A percentile compares a stretch with the other conserved stretches of the same genome.
Conservation (phyloP, 176 grass and related monocot genomes). For the Lolium rigidum region DNA sequence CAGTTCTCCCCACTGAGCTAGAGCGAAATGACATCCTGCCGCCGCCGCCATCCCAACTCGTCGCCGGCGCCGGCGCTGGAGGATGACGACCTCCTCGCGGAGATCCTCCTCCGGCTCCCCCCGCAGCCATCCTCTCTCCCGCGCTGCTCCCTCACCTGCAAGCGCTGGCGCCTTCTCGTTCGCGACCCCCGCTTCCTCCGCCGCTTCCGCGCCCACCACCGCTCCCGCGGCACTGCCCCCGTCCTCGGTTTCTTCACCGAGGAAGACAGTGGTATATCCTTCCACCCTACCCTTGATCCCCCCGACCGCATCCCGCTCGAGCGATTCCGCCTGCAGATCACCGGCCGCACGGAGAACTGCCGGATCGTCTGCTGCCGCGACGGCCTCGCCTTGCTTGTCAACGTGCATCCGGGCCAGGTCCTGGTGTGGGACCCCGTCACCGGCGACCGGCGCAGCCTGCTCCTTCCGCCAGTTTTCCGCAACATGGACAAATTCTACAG, state of each 20-base stretch:
- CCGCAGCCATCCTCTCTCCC: background rate
- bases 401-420: background rate
- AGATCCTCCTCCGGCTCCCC: constrained; percentile 1
- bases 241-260: background rate
- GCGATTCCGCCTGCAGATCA: background rate
- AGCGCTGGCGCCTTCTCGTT: background rate
- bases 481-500: too few species aligned
- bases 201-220: constrained; percentile 16
- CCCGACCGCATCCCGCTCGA: background rate
- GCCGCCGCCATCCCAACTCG: background rate
- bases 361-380: background rate
- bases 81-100: background rate
- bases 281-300: background rate
- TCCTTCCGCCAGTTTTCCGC: too few species aligned
- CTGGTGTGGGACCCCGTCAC: constrained; percentile 26
- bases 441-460: background rate
- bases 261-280: background rate
- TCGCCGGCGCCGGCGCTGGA: background rate
- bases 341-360: background rate
- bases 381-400: background rate
- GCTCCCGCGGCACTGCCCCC: background rate
- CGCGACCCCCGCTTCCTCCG: background rate
- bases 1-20: background rate
- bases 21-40: background rate
- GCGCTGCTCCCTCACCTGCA: background rate